Base-by-base conservation (phyloP, 352 stramenopile species). In the Pythium utonaiense region DNA sequence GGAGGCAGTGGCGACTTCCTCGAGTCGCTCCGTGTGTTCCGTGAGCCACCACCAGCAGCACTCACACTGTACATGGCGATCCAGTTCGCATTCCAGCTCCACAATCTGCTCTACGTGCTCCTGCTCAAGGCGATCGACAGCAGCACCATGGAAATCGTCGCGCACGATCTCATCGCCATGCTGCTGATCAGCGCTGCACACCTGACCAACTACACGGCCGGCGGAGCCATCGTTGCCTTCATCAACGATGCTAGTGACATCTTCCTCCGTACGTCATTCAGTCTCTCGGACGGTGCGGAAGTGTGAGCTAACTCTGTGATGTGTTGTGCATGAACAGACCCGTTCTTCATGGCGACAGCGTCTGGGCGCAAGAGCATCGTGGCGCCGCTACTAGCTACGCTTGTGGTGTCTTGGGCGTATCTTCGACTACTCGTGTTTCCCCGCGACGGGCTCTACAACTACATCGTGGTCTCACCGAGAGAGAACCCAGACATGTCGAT, bases 61-160 rank as follows among this genome's bases (percentile, higher is more conserved):
- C 68, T 79, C 54, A 75, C 70, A 51, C 58, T 65, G 51, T 79
- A 76, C 53, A 71, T 73, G 59, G 62, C 77, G 21, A 60, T 75
- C n/a, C 62, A 77, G 48, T 62, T 77, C 13, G 69, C 62, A 38
- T 80, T 75, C 45, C 72, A 77, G 64, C 59, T 68, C 57, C 72
- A 80, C 57, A 77, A 61, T 48, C 28, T 80, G 13, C 16, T 80
- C 24, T 80, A 64, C 53, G 74, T 80, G 72, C 25, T 77, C 19
- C 54, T 77, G 19, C 68, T 77, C 53, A 77, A 70, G 17, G 62
- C 72, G 22, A 71, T 78, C 28, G 66, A 67, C 22, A 77, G 68
- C 61, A 69, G 77, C 57, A 77, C 76, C 27, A 70, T 77, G 27
- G 72, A 77, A 44, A 75, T 75, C 58, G 28, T 77, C 25, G 47